phyloP scores from a whole-genome alignment of 177 flowering plant species.

The Viscum album region DNA sequence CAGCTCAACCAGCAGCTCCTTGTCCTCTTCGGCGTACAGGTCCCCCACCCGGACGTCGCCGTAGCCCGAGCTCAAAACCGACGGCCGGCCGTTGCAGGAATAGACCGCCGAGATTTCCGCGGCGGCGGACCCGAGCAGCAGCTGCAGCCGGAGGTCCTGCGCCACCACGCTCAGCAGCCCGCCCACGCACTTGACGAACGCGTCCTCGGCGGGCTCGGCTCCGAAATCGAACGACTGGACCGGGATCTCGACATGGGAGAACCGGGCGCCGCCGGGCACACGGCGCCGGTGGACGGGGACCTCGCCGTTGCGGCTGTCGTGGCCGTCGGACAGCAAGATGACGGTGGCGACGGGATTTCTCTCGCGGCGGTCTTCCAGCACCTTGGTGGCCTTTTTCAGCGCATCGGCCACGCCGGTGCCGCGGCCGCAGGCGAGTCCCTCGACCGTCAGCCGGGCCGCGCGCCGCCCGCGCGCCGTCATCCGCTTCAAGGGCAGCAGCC shows the following conservation, averaged over 20 bases:
- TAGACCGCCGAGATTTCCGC: slow-evolving; percentile 47
- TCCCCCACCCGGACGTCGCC: slow-evolving; percentile 43
- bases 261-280: slow-evolving; percentile 27
- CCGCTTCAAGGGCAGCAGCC: slow-evolving; percentile 44
- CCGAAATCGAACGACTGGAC: slow-evolving; percentile 39
- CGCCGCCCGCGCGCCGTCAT: slow-evolving; percentile 58
- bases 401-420: slow-evolving; percentile 48
- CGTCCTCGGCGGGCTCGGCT: slow-evolving; percentile 38
- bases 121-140: slow-evolving; percentile 31
- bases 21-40: slow-evolving; percentile 64
- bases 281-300: slow-evolving; percentile 16
- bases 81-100: slow-evolving; percentile 28
- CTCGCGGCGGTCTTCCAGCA: slow-evolving; percentile 59
- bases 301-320: slow-evolving; percentile 24
- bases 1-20: slow-evolving; percentile 53
- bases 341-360: slow-evolving; percentile 58
- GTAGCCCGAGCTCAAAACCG: slow-evolving; percentile 19
- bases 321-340: slow-evolving; percentile 55
- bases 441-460: slow-evolving; percentile 43
- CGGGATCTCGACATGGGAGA: slow-evolving; percentile 61
- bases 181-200: slow-evolving; percentile 52
- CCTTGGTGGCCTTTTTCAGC: slow-evolving; percentile 43
- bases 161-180: slow-evolving; percentile 56
- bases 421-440: slow-evolving; percentile 34
- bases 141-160: slow-evolving; percentile 46